These are phyloP conservation scores for Orbilia oligospora DNA, from an alignment of 2,329 filamentous ascomycete genomes.

Conservation along the genomic window DNA sequence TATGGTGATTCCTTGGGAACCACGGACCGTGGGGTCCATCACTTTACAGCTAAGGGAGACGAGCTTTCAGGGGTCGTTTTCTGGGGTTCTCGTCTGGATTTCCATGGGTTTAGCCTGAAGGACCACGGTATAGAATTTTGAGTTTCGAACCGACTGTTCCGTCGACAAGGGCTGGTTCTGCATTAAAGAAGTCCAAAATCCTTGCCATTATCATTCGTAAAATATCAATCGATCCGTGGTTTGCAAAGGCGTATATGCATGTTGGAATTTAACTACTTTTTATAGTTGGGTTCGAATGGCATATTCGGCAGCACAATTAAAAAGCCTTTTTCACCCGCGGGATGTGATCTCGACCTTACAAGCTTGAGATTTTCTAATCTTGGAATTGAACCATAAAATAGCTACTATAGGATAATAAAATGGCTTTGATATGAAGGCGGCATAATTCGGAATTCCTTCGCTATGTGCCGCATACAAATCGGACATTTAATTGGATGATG, in stretches of 20 bases:
- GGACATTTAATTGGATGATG: neutral
- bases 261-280: neutral
- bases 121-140: constrained; percentile 18
- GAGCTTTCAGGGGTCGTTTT: constrained; percentile 31
- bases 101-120: constrained; percentile 21
- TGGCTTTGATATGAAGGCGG: neutral
- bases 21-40: constrained; percentile 43
- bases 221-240: constrained; percentile 18
- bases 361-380: too few relatives aligned
- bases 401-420: neutral
- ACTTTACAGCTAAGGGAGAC: constrained; percentile 24
- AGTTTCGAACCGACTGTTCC: constrained; percentile 11
- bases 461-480: neutral
- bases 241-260: neutral
- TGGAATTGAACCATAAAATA: neutral
- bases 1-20: constrained; percentile 43
- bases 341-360: neutral
- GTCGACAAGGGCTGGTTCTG: neutral
- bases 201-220: neutral
- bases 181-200: neutral
- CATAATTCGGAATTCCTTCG: neutral
- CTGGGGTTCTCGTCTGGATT: neutral
- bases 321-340: neutral
- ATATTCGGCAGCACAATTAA: neutral
- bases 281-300: neutral